Conservation (phyloP, 371 early-diverging fungal genomes). For the Umbelopsis sp. region DNA sequence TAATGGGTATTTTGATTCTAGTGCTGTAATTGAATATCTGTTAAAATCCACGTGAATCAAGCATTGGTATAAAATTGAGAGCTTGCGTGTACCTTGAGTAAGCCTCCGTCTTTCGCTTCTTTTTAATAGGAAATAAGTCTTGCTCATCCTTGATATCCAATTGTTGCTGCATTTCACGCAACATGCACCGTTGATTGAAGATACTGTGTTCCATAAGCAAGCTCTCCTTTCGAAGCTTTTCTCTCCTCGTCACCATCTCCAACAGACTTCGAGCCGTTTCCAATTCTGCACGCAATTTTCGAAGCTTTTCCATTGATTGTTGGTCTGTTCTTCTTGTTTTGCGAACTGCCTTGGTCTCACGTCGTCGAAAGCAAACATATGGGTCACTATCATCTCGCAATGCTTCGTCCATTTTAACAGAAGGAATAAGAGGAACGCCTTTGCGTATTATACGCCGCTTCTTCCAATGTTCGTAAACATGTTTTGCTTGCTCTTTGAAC, state of each 20-base stretch:
- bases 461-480: conserved; percentile 42
- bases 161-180: conserved; percentile 59
- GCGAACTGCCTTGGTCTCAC: conserved; percentile 87
- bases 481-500: conserved; percentile 20
- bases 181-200: conserved; percentile 56
- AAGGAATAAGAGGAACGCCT: conserved; percentile 65
- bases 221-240: conserved; percentile 71
- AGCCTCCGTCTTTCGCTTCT: conserved; percentile 37
- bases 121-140: conserved; percentile 43
- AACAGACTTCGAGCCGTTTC: conserved; percentile 72
- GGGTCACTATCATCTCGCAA: conserved; percentile 82
- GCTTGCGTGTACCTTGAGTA: conserved; percentile 1
- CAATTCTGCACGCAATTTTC: conserved; percentile 82
- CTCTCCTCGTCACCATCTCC: conserved; percentile 82
- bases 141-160: conserved; percentile 63
- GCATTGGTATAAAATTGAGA: background rate
- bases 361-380: conserved; percentile 94
- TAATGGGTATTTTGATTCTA: conserved; percentile 36
- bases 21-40: conserved; percentile 23
- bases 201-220: conserved; percentile 69
- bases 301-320: conserved; percentile 81
- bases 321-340: conserved; percentile 90
- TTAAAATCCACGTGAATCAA: background rate
- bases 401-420: conserved; percentile 67
- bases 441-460: conserved; percentile 38